Evolutionary conservation across 2,329 filamentous ascomycete species (phyloP).

Genomic region (Sporothrix brasiliensis): DNA sequence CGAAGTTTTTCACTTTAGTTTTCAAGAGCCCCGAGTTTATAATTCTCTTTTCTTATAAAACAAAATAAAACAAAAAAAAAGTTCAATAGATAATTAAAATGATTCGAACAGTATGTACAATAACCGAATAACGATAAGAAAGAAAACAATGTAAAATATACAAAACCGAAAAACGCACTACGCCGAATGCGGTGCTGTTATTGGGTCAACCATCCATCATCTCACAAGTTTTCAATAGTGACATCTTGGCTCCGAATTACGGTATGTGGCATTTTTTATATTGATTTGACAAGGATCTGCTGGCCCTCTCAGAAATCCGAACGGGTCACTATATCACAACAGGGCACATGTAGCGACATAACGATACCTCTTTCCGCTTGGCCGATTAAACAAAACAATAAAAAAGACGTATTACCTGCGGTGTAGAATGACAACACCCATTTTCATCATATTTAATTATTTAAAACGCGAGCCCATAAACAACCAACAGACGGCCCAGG

Average conservation of each 20-base stretch:
- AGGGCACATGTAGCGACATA: background rate
- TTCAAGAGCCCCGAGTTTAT: too few species aligned
- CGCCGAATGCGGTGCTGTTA: background rate
- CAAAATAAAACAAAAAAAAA: background rate
- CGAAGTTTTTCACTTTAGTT: too few species aligned
- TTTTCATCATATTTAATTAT: background rate
- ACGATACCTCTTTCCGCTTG: background rate
- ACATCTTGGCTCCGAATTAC: background rate
- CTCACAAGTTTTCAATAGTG: background rate
- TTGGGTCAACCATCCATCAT: background rate
- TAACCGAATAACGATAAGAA: background rate
- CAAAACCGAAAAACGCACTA: background rate
- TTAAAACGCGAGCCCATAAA: background rate
- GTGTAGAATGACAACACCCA: too few species aligned
- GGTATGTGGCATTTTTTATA: background rate
- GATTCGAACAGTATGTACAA: background rate
- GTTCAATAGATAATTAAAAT: too few species aligned
- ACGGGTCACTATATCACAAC: background rate
- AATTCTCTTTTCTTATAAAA: background rate
- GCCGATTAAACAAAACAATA: background rate
- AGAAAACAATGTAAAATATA: background rate
- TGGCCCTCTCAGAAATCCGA: background rate
- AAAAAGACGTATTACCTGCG: background rate
- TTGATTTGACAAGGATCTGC: background rate
- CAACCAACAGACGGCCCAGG: background rate